Evolutionary conservation across 2,329 filamentous ascomycete species (phyloP).

Genomic region (Triangularia setosa): DNA sequence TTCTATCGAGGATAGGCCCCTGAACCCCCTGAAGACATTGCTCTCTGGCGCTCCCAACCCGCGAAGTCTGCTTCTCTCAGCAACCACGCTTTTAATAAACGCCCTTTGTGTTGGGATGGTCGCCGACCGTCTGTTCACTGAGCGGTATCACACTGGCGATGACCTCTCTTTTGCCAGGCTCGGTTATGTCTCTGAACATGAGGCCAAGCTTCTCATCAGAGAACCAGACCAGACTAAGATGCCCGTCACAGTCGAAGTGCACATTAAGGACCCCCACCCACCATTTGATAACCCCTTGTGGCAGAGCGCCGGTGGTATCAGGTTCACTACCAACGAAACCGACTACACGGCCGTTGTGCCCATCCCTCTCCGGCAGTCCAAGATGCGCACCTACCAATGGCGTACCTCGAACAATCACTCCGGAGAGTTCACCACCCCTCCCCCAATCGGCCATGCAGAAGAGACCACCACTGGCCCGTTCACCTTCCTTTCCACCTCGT

Average conservation of each 20-base stretch:
- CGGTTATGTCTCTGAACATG: slow-evolving; percentile 77
- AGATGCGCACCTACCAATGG: slow-evolving; percentile 78
- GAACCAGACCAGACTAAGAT: slow-evolving; percentile 74
- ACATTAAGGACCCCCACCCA: slow-evolving; percentile 48
- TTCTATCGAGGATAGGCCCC: slow-evolving; percentile 52
- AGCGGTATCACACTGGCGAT: slow-evolving; percentile 65
- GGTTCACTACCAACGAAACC: slow-evolving; percentile 66
- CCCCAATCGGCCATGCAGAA: slow-evolving; percentile 61
- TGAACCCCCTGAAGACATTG: slow-evolving; percentile 60
- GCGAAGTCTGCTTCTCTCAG: slow-evolving; percentile 61
- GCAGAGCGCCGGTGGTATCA: slow-evolving; percentile 62
- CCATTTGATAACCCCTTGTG: slow-evolving; percentile 57
- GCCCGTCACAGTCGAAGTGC: slow-evolving; percentile 69
- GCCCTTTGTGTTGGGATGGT: slow-evolving; percentile 62
- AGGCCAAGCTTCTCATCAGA: slow-evolving; percentile 77
- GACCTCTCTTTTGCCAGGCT: slow-evolving; percentile 82
- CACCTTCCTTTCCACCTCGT: slow-evolving; percentile 89
- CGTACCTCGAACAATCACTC: slow-evolving; percentile 80
- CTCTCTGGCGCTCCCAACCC: slow-evolving; percentile 73
- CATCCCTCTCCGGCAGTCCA: slow-evolving; percentile 59
- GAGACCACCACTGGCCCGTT: slow-evolving; percentile 64
- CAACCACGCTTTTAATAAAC: slow-evolving; percentile 70
- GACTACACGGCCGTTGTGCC: slow-evolving; percentile 76
- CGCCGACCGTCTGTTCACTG: slow-evolving; percentile 74
- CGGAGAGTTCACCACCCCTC: slow-evolving; percentile 76